Conservation (phyloP, 192 early-diverging fungal species). For the Podila epigama region DNA sequence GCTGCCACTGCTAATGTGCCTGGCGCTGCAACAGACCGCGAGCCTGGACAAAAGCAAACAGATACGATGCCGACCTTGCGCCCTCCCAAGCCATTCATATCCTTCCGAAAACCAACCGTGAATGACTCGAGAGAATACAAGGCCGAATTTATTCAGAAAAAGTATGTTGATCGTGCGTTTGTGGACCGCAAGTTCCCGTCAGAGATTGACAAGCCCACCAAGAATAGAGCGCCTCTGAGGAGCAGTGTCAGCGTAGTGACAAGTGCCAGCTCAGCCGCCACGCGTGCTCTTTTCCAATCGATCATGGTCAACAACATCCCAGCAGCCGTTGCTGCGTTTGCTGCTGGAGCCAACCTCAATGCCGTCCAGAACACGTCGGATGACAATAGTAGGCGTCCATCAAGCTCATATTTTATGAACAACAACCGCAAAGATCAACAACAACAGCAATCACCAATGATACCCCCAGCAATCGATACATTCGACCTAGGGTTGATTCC, state of each 20-base stretch:
- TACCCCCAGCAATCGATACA: background rate
- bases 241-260: slow-evolving; percentile 2
- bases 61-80: no score
- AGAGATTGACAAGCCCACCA: background rate
- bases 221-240: background rate
- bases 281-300: slow-evolving; percentile 51
- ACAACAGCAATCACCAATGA: background rate
- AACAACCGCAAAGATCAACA: background rate
- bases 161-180: slow-evolving; percentile 63
- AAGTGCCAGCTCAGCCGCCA: slow-evolving; percentile 11
- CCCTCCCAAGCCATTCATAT: background rate
- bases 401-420: background rate
- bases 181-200: slow-evolving; percentile 29
- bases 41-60: no score
- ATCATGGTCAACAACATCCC: slow-evolving; percentile 52
- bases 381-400: background rate
- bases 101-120: slow-evolving; percentile 50
- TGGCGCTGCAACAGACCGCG: no score
- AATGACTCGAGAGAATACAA: slow-evolving; percentile 61
- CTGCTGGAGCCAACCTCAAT: slow-evolving; percentile 54
- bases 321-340: slow-evolving; percentile 43
- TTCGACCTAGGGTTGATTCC: background rate
- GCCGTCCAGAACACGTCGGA: slow-evolving; percentile 42
- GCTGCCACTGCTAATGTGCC: background rate
- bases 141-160: slow-evolving; percentile 61